Evolutionary conservation across 2,329 filamentous ascomycete species (phyloP).

Genomic region (Colletotrichum euphorbiae): DNA sequence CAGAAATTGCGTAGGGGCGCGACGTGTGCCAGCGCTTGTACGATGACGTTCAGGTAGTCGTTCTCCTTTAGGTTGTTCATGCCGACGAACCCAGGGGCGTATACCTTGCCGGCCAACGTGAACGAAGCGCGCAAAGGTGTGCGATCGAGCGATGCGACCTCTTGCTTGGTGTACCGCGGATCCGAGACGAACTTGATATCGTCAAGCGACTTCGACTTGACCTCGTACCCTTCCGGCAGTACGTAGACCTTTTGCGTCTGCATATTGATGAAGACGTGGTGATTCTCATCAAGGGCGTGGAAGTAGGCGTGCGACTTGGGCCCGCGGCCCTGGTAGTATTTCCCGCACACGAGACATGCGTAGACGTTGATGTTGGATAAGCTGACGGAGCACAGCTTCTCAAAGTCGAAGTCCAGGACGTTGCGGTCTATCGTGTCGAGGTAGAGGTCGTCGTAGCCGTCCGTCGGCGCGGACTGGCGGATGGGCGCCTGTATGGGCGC

Average conservation of each 20-base stretch:
- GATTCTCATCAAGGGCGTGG: conserved; percentile 92
- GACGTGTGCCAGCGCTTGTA: conserved; percentile 92
- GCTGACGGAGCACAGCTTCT: conserved; percentile 96
- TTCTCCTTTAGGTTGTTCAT: conserved; percentile 99
- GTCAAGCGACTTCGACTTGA: conserved; percentile 91
- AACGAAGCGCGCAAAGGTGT: conserved; percentile 67
- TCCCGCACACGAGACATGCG: conserved; percentile 96
- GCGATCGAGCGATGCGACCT: conserved; percentile 84
- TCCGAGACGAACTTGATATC: conserved; percentile 99
- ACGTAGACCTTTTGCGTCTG: conserved; percentile 91
- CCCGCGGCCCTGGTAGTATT: conserved; percentile 94
- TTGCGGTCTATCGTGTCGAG: conserved; percentile 96
- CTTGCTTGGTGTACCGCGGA: conserved; percentile 82
- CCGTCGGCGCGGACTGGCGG: conserved; percentile 82
- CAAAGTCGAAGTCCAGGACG: conserved; percentile 97
- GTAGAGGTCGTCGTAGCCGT: conserved; percentile 95
- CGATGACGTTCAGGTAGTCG: conserved; percentile 96
- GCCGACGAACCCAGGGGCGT: conserved; percentile 93
- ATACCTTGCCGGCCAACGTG: conserved; percentile 86
- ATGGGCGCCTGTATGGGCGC: conserved; percentile 57
- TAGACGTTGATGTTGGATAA: conserved; percentile 99
- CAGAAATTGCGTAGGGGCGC: conserved; percentile 90
- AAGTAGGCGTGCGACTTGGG: conserved; percentile 97
- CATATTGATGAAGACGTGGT: conserved; percentile 99
- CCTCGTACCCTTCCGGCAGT: conserved; percentile 96